Evolutionary conservation across 2,329 filamentous ascomycete species (phyloP), one percentile per base, ranked within the genome.

Genomic region (Botrytis squamosa): DNA sequence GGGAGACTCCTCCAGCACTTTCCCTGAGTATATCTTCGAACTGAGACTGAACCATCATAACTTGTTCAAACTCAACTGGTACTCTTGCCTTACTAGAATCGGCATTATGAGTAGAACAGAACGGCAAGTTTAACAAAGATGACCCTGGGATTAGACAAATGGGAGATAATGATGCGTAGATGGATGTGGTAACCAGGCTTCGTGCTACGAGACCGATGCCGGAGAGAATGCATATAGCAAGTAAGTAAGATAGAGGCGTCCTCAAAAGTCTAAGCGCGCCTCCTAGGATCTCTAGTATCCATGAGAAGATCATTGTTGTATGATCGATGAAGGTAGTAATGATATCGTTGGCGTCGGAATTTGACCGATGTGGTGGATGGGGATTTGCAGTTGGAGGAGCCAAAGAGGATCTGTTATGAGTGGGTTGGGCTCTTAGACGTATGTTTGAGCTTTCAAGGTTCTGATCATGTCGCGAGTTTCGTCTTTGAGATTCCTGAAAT

Each of bases 21-120:
- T 89, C 88, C 77, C 93, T 88, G 6, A 96, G 83, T 0, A 96
- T 89, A 73, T 92, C 88, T 81, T 94, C 92, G 73, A 97, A 94
- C 42, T 90, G 87, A n/a, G 88, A 85, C 81, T 97, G 93, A 1
- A 92, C 88, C 29, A 86, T 86, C 85, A 96, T 92, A 36, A 97
- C 86, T 66, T 91, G 88, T 76, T 93, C 90, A 77, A 95, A 95
- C 78, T 94, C 90, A 20, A 73, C 82, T 76, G 77, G 80, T 74
- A 62, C 81, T 76, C 74, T 79, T 46, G 52, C 70, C 42, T 55
- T 77, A 66, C 62, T 76, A 12, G 44, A 66, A 77, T 79, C 57
- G 75, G 75, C 68, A 78, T 77, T 38, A 76, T 74, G 44, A 33
- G 71, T 73, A n/a, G 75, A 77, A 76, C 92, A 95, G 77, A 93